Conservation (phyloP, 345 rosid species). For the Clarkia xantiana region DNA sequence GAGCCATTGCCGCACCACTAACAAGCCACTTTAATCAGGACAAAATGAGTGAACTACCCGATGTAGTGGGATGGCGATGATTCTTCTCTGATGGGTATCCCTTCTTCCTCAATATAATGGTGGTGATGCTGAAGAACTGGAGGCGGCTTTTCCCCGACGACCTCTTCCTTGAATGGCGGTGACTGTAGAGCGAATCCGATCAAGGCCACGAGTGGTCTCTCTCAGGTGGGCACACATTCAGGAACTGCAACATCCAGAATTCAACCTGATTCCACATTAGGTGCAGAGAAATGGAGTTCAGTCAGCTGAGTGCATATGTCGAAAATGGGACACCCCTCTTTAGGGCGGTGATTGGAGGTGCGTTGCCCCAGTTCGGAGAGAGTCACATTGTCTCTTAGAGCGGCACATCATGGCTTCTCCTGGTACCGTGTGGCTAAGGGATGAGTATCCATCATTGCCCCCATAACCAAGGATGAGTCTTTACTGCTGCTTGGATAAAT, state of each 20-base stretch:
- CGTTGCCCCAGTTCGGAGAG: too few species aligned
- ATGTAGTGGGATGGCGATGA: constrained; percentile 37
- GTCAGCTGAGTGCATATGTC: constrained; percentile 48
- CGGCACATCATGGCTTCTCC: too few species aligned
- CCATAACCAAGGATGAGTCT: too few species aligned
- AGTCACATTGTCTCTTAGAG: too few species aligned
- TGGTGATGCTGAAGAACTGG: constrained; percentile 48
- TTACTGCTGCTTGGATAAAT: too few species aligned
- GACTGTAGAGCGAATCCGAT: constrained; percentile 49
- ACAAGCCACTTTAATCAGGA: constrained; percentile 74
- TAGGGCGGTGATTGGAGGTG: too few species aligned
- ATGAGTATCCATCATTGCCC: too few species aligned
- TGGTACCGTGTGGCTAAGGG: too few species aligned
- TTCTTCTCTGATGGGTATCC: constrained; percentile 24
- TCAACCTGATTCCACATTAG: constrained; percentile 90
- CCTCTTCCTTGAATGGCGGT: constrained; percentile 56
- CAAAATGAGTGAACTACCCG: constrained; percentile 73
- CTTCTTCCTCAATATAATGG: too few species aligned
- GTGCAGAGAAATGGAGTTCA: constrained; percentile 86
- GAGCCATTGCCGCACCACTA: constrained; percentile 62
- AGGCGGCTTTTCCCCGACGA: too few species aligned
- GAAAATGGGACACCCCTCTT: constrained; percentile 54
- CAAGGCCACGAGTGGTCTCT: constrained; percentile 26
- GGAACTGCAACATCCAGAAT: constrained; percentile 78
- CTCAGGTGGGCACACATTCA: constrained; percentile 36